phyloP scores from a whole-genome alignment of 2,329 filamentous ascomycete species.

The Diaporthe australafricana region DNA sequence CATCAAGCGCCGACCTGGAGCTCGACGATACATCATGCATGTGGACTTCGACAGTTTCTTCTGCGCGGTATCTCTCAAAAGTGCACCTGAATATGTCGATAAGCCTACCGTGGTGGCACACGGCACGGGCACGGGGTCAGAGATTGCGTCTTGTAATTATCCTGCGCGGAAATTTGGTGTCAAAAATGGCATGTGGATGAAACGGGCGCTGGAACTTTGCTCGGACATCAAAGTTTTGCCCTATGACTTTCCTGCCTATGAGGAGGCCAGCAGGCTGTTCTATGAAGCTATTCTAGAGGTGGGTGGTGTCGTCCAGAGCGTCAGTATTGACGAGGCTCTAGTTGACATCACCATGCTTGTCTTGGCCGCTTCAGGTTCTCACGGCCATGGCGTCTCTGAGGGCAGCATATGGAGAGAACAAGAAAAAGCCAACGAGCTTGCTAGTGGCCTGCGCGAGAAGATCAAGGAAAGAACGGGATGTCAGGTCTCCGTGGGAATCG shows the following conservation, averaged over 20 bases:
- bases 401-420: conserved; percentile 82
- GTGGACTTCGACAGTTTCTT: conserved; percentile 99
- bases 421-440: conserved; percentile 79
- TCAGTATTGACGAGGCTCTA: conserved; percentile 95
- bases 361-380: conserved; percentile 71
- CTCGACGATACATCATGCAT: conserved; percentile 87
- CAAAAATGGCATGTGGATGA: conserved; percentile 99
- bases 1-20: conserved; percentile 67
- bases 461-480: conserved; percentile 84
- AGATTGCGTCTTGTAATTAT: conserved; percentile 98
- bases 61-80: conserved; percentile 88
- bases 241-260: conserved; percentile 95
- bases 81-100: conserved; percentile 77
- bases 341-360: conserved; percentile 84
- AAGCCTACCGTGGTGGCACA: conserved; percentile 93
- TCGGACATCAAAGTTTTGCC: conserved; percentile 89
- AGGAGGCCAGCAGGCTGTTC: conserved; percentile 88
- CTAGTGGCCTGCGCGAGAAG: conserved; percentile 71
- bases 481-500: conserved; percentile 92
- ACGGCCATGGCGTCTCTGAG: conserved; percentile 74
- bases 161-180: conserved; percentile 86
- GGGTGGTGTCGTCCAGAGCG: conserved; percentile 90
- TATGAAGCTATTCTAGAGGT: conserved; percentile 85
- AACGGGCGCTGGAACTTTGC: conserved; percentile 83
- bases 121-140: conserved; percentile 84